Base-by-base conservation (phyloP, 768 basidiomycete species). In the Leccinum aurantiacum region DNA sequence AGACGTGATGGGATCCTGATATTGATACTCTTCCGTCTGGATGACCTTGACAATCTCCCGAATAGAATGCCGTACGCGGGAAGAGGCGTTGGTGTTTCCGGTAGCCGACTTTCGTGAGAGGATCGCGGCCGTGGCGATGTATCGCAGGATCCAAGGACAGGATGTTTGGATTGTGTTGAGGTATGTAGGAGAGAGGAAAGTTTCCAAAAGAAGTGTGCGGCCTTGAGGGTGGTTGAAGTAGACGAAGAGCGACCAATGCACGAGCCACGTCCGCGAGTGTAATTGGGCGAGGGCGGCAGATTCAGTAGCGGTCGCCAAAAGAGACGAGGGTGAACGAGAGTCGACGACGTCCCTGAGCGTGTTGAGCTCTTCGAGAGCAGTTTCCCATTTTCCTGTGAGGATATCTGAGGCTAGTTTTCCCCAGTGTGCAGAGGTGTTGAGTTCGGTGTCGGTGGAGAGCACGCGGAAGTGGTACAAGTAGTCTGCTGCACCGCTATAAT, bases 401-500 rank as follows among this genome's bases (percentile, higher is more conserved):
- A 98, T 96, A 74, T 98, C 94, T 31, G 90, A 95, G 38, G 95
- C 93, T 64, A 98, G 91, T 76, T 98, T 98, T 11, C 97, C 97
- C 97, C 96, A 99, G 77, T 95, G 93, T 3, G 96, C 93, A 5
- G 97, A 98, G 38, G 93, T 90, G 77, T 92, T 95, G 71, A 96
- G 90, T 54, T 95, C 91, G 59, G 83, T 82, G 73, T 96, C 93
- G 58, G 95, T 97, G 52, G 95, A 96, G 61, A 99, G 88, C 24
- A 98, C 90, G 58, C 95, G 93, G 83, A 98, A 99, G 73, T 98
- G 96, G 81, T 98, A 98, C 58, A 99, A 82, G 78, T 97, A 98
- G 76, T 98, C 94, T 52, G 95, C 95, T 15, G 97, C 95, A 53
- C 92, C 92, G 67, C 88, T 89, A 80, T 99, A 99, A 75, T 94